Conservation (phyloP, 2,329 filamentous ascomycete species). For the Leptographium lundbergii region DNA sequence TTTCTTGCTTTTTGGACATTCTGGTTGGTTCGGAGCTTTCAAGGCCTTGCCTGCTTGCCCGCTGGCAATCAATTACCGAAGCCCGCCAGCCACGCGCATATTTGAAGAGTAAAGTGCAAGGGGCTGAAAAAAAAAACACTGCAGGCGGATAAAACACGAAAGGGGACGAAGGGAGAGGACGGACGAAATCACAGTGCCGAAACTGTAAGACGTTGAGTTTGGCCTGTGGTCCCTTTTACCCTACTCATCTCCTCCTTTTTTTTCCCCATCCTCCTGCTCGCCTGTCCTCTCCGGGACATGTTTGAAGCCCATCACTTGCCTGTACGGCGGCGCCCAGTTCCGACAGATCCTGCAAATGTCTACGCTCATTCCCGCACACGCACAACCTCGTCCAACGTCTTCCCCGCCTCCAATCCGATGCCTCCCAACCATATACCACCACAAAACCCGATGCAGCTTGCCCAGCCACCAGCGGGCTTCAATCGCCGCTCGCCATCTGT, state of each 20-base stretch:
- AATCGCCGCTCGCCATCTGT: conserved; percentile 50
- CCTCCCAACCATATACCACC: conserved; percentile 11
- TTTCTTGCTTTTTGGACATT: not conserved
- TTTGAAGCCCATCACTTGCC: conserved; percentile 18
- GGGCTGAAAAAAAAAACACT: not conserved
- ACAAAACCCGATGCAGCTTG: conserved; percentile 16
- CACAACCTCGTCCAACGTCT: conserved; percentile 43
- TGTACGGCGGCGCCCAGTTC: conserved; percentile 17
- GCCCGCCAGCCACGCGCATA: not conserved
- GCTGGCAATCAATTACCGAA: not conserved
- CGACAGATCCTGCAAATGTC: conserved; percentile 31
- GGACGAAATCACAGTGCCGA: not conserved
- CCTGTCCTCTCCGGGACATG: conserved; percentile 13
- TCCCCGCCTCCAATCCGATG: conserved; percentile 21
- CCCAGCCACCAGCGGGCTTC: conserved; percentile 24
- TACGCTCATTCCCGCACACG: conserved; percentile 43
- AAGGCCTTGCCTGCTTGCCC: not conserved
- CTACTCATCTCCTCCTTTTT: not conserved
- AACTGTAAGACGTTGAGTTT: not conserved
- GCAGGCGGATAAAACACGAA: not conserved
- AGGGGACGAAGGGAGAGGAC: not conserved
- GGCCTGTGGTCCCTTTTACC: not conserved
- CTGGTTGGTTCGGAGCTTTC: not conserved
- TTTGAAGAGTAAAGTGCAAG: not conserved
- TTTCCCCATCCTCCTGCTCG: not conserved